These are phyloP conservation scores for Whalleya microplaca DNA, from an alignment of 2,329 filamentous ascomycete species.

Conservation along the genomic window DNA sequence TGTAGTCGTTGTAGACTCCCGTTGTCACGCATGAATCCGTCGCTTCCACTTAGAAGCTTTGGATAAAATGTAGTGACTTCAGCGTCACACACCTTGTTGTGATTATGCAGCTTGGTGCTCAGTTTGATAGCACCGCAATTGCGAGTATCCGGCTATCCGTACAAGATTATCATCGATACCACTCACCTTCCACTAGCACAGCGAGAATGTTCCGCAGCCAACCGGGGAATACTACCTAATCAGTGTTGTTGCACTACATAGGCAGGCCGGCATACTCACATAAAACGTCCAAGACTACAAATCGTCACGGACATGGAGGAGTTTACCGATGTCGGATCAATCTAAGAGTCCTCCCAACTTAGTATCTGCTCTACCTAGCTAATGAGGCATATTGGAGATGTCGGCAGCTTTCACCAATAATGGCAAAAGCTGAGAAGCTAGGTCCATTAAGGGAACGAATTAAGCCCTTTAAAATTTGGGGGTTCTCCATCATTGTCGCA, in stretches of 20 bases:
- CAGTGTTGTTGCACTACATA: constrained; percentile 40
- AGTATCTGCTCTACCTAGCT: not conserved
- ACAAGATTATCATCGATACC: constrained; percentile 48
- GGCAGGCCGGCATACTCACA: constrained; percentile 42
- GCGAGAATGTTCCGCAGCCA: constrained; percentile 43
- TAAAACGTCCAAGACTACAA: constrained; percentile 42
- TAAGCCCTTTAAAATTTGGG: constrained; percentile 47
- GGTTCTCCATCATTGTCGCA: constrained; percentile 45
- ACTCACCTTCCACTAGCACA: constrained; percentile 31
- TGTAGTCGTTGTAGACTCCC: constrained; percentile 41
- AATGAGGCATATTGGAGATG: not conserved
- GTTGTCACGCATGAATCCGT: constrained; percentile 42
- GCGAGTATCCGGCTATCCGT: constrained; percentile 47
- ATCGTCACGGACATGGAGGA: constrained; percentile 42
- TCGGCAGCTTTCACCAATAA: constrained; percentile 39
- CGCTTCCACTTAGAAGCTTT: constrained; percentile 38
- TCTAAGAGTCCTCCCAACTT: constrained; percentile 32
- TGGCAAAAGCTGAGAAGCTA: constrained; percentile 34
- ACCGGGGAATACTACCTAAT: constrained; percentile 49
- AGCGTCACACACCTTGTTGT: constrained; percentile 44
- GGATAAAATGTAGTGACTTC: constrained; percentile 50
- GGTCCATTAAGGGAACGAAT: constrained; percentile 45
- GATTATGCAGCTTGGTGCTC: constrained; percentile 37
- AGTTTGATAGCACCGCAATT: constrained; percentile 41
- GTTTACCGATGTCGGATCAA: constrained; percentile 45